Evolutionary conservation across 768 basidiomycete species (phyloP), one percentile per base, ranked within the genome.

Genomic region (Leccinum fibrillosum): DNA sequence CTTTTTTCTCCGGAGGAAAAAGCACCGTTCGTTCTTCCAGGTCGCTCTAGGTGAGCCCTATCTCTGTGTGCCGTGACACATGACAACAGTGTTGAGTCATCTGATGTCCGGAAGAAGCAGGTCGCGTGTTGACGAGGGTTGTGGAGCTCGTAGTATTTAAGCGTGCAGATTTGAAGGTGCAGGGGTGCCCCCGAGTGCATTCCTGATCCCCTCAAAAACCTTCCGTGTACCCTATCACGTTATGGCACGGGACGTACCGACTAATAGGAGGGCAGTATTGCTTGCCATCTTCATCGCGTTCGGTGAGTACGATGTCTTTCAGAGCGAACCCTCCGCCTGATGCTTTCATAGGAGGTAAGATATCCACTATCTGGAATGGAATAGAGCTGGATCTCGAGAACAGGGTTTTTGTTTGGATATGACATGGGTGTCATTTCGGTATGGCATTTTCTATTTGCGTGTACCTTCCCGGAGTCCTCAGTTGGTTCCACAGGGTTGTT

Each of bases 371-470:
- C 48, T 51, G 3, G 4, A 30, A 55, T 11, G 7, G 11, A 21
- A 45, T 21, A 8, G 28, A 30, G 6, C 19, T 39, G 11, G 28
- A 64, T 26, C n/a, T 54, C 35, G 49, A 44, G 15, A 5, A 4
- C 39, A 63, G 85, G 84, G 11, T 88, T 86, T 69, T 71, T 88
- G 9, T 89, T 88, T 56, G 86, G 88, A 60, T 89, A 89, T 69
- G 87, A 89, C 62, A 87, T 89, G 68, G 86, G 88, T 69, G 85
- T 89, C 55, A 88, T 89, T 59, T 89, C 87, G 55, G 86, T 87
- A 59, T 53, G 79, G 68, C 4, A 5, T 15, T 49, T 35, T 17
- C 19, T 3, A 55, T 37, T 50, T 32, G 12, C n/a, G 15, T 54
- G 37, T 56, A 39, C n/a, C 54, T 54, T 53, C n/a, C 55, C 53